phyloP scores from a whole-genome alignment of 441 rosid species.

The Erysimum cheiri region DNA sequence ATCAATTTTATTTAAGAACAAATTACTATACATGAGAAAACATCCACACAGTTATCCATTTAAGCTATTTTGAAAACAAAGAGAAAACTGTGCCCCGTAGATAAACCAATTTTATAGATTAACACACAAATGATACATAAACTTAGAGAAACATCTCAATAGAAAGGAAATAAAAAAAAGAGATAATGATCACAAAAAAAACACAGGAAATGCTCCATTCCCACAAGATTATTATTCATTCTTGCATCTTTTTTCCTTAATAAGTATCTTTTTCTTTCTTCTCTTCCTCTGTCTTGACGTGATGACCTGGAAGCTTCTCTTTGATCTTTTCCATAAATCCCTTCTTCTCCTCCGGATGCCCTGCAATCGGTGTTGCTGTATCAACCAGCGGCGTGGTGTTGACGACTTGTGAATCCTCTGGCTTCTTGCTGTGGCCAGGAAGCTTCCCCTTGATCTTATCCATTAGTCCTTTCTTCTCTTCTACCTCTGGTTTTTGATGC shows the following conservation, averaged over 20 bases:
- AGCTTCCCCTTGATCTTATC: constrained; percentile 75
- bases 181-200: constrained; percentile 7
- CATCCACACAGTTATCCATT: constrained; percentile 15
- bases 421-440: constrained; percentile 62
- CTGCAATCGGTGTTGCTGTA: not conserved
- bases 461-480: constrained; percentile 49
- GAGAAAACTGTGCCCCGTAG: constrained; percentile 18
- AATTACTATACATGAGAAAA: not conserved
- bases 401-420: constrained; percentile 46
- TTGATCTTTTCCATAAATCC: constrained; percentile 71
- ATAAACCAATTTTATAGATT: constrained; percentile 1
- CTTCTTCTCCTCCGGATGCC: constrained; percentile 60
- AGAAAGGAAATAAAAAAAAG: not conserved
- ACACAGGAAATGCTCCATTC: constrained; percentile 26
- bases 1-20: too few relatives aligned
- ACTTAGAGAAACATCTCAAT: constrained; percentile 14
- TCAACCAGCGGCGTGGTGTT: constrained; percentile 9
- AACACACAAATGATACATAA: constrained; percentile 19
- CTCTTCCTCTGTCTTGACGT: constrained; percentile 60
- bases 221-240: constrained; percentile 7
- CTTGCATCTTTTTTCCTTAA: constrained; percentile 14
- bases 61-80: not conserved
- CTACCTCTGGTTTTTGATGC: not conserved
- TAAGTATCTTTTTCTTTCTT: constrained; percentile 48
- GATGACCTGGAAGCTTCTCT: constrained; percentile 79